Base-by-base conservation (phyloP, 2,329 filamentous ascomycete species). In the Cladosporium sp. region DNA sequence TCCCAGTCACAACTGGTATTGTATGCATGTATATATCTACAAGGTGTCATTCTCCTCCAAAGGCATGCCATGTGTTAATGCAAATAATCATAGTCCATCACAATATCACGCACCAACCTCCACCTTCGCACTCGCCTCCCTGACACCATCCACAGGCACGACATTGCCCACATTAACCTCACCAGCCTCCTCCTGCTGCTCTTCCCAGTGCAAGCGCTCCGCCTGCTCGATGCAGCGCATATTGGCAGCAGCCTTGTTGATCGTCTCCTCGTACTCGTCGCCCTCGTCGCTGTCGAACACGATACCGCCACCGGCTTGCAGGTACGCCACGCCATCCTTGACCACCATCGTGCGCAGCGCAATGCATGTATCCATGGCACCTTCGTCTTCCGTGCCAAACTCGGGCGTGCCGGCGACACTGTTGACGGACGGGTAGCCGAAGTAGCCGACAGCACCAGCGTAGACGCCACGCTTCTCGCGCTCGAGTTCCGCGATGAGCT, bases 401-500 rank as follows among this genome's bases (percentile, higher is more conserved):
- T 79, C 82, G 62, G 89, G 90, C 50, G 66, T 70, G 31, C 89
- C 83, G 4, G 65, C 46, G n/a, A 66, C 67, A 8, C 82, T 80
- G 58, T 89, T 87, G 55, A 94, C 85, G 62, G 86, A 86, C 67
- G 88, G 88, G 75, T 96, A 98, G 11, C 94, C 94, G 78, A 97
- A 99, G 81, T 97, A 99, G 1, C 95, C 95, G 0, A 97, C 94
- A 0, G 95, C 95, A 31, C 95, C 95, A 10, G 95, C 95, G 76
- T 99, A 99, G 46, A 98, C 88, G 49, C 95, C 94, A 64, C 95
- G 86, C 84, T 97, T 97, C 84, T 99, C 95, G 69, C 86, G 83
- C 80, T 99, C 95, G 56, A 98, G 82, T 81, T 98, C 94, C 56
- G 91, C 93, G 73, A 99, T 99, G 68, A 99, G 83, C 80, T 97